Evolutionary conservation across 352 stramenopile genomes (phyloP).

Genomic region (Phytophthora agathidicida): DNA sequence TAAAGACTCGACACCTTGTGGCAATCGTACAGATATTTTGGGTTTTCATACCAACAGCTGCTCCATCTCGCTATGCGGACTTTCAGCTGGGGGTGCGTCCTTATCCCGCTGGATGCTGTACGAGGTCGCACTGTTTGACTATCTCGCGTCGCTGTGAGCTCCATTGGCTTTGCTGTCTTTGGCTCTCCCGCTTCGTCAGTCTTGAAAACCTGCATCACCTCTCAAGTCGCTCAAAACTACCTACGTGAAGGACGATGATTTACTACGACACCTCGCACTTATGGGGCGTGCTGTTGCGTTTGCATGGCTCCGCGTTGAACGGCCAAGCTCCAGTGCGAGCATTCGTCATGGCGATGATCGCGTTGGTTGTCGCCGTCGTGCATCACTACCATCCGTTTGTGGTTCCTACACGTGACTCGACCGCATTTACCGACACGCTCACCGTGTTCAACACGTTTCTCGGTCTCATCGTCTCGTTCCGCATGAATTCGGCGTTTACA

Average conservation of each 20-base stretch:
- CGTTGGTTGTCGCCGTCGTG: constrained; percentile 46
- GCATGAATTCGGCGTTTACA: constrained; percentile 82
- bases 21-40: too few species aligned
- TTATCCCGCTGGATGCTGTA: constrained; percentile 19
- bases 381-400: constrained; percentile 74
- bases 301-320: constrained; percentile 80
- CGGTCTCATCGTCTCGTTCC: constrained; percentile 79
- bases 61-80: constrained; percentile 4
- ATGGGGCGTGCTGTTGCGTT: constrained; percentile 62
- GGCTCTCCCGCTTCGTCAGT: constrained; percentile 12
- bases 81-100: constrained; percentile 24
- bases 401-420: constrained; percentile 65
- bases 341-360: constrained; percentile 72
- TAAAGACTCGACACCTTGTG: too few species aligned
- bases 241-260: constrained; percentile 53
- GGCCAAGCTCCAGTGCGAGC: constrained; percentile 66
- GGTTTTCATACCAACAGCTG: too few species aligned
- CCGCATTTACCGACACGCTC: constrained; percentile 78
- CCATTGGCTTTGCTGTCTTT: background rate
- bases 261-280: constrained; percentile 79
- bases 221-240: constrained; percentile 1
- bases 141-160: constrained; percentile 20
- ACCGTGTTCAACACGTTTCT: constrained; percentile 90
- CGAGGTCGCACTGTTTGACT: too few species aligned
- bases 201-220: constrained; percentile 4